Base-by-base conservation (phyloP, 257 asterid species). In the Orobanche coerulescens region DNA sequence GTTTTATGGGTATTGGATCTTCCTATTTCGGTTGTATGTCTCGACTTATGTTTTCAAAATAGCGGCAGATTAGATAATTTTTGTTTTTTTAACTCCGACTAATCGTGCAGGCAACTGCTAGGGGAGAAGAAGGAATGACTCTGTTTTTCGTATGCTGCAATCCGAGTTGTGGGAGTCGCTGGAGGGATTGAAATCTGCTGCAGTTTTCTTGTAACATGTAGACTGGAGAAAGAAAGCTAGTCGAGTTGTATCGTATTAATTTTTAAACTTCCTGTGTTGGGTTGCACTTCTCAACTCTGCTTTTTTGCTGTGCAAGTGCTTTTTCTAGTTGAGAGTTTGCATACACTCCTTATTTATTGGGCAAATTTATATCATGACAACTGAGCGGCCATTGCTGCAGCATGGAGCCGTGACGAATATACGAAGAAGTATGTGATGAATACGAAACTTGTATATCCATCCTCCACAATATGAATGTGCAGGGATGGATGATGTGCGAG, bases 41-140 rank as follows among this genome's bases (percentile, higher is more conserved):
- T 37, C 22, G 11, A 33, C 16, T 33, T 28, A 30, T 47, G 23
- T 47, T 36, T 4, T 30, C 4, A 15, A 30, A 9, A 53, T 18
- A 9, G 6, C n/a, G 1, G 7, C 7, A 5, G 26, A 7, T 70
- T 66, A 26, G 22, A 16, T 25, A 4, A 37, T 48, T 5, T 58
- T 26, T 47, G 39, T 20, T 13, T 3, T 2, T n/a, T 5, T 34
- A 30, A 16, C 43, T 26, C 59, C 52, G 44, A 28, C 48, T 40
- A 14, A 24, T 50, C n/a, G 36, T 68, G 72, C 92, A 91, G 98
- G 98, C 96, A 22, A 88, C 94, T 78, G 87, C 94, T 51, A 73
- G 92, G 67, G 96, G 96, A 44, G 98, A 91, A 80, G 96, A 91
- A 79, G 98, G 98, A 15, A 88, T 88, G 98, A 80, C 96, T 0